Base-by-base conservation (phyloP, 257 asterid genomes). In the Leonotis leonurus region DNA sequence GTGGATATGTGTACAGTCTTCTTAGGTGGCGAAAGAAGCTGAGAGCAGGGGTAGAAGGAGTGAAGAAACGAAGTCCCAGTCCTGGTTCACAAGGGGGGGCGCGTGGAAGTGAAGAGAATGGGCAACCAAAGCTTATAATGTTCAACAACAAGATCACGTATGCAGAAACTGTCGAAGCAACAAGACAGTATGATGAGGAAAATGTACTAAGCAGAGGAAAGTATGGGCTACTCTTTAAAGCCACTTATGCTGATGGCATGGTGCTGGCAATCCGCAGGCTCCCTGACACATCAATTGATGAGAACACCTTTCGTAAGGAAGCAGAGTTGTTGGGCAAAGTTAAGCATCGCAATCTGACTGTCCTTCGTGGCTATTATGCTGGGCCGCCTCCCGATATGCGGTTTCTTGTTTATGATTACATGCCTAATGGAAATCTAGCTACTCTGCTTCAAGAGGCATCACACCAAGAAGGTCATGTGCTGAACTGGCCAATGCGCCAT, bases 401-500 rank as follows among this genome's bases (percentile, higher is more conserved):
- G 1, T 85, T 89, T 22, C 79, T 89, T 11, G 72, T 86, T 6
- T 86, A 85, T 14, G 96, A 88, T 21, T 88, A 88, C 83, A 88
- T 88, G 96, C 96, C 95, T 2, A 89, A 89, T 13, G 96, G 96
- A 44, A 89, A 84, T 61, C 62, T 89, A 2, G 89, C 82, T 48
- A 86, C 95, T 0, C 68, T 89, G 6, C 95, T 89, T 48, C 95
- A 86, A 64, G 97, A 89, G 37, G 97, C 97, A 10, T 78, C 89
- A 1, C 95, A 89, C 55, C 94, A 89, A 66, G 96, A 86, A 61
- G 97, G 97, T 53, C 97, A 89, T 21, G 95, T 89, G 1, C 68
- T 89, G 33, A 89, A 89, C 59, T 89, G 97, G 95, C 97, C 97
- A 6, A 89, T 89, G 97, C 85, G 97, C 59, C 95, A 89, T 57